These are phyloP conservation scores for Cystobasidiaceae sp. DNA, from an alignment of 1,284 basidiomycete genomes.

Conservation along the genomic window DNA sequence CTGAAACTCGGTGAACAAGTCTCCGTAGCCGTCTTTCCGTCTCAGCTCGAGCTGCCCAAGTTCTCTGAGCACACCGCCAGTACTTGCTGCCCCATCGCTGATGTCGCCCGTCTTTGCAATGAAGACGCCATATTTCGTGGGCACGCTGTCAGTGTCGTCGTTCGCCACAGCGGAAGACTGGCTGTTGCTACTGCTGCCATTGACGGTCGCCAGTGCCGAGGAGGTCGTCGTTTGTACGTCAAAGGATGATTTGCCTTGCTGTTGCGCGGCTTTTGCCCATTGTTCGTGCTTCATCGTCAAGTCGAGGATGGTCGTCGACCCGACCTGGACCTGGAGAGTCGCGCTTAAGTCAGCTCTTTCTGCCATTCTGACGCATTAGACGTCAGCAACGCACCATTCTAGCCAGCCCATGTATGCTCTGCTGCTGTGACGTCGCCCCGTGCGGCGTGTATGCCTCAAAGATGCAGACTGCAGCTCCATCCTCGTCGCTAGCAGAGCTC, in stretches of 20 bases:
- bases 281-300: slow-evolving; percentile 45
- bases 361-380: neutral
- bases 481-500: slow-evolving; percentile 4
- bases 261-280: slow-evolving; percentile 6
- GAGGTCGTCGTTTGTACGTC: slow-evolving; percentile 2
- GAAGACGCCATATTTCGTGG: slow-evolving; percentile 44
- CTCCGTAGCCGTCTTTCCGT: slow-evolving; percentile 49
- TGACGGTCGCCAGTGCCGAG: slow-evolving; percentile 37
- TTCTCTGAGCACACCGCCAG: slow-evolving; percentile 42
- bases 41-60: slow-evolving; percentile 44
- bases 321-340: slow-evolving; percentile 46
- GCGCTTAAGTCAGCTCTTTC: neutral
- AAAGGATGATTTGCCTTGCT: slow-evolving; percentile 3
- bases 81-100: slow-evolving; percentile 46
- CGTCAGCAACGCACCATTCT: slow-evolving; percentile 38
- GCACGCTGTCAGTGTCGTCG: neutral
- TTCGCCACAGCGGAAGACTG: neutral
- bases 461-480: slow-evolving; percentile 47
- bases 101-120: slow-evolving; percentile 48
- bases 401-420: slow-evolving; percentile 50
- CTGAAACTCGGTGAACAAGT: slow-evolving; percentile 48
- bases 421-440: slow-evolving; percentile 44
- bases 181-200: slow-evolving; percentile 36
- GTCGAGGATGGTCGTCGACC: slow-evolving; percentile 47
- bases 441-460: slow-evolving; percentile 45